Evolutionary conservation across 1,139 yeast genomes (phyloP), one percentile per base, ranked within the genome.

Genomic region (Geotrichum citri-aurantii): DNA sequence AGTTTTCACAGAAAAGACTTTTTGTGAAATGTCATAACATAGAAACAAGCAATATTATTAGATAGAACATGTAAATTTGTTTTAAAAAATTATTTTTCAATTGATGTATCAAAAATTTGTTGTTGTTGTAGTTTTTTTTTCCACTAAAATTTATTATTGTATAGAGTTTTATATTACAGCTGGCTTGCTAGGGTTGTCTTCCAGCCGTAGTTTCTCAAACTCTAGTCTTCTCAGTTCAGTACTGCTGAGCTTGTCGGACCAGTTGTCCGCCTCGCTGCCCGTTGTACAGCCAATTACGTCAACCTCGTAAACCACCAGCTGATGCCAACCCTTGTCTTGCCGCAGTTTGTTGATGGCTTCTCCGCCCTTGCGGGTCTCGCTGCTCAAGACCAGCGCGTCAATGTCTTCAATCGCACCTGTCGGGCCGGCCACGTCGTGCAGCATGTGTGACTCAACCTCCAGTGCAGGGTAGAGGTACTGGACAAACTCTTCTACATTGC

Each of bases 401-500:
- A 95, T 89, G 48, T 84, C 85, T 24, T 79, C 78, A 2, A 88
- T 78, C n/a, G 80, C 79, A 0, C 92, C 96, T 0, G 99, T 91
- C 1, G 99, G 99, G 0, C 99, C 99, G 73, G 95, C 91, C 0
- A 92, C 81, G 70, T 95, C 99, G 61, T 83, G 81, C 48, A 95
- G 84, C 66, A 86, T 83, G 57, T 79, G 81, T 24, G 81, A 70
- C 29, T 80, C 79, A 2, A 80, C 68, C 0, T 64, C 60, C 11
- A 84, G 70, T 0, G 68, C 65, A 1, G 86, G 82, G 54, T 75
- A 75, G 24, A 85, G 70, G 44, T 76, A 67, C 2, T 72, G 65
- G 11, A 90, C 61, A 66, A 88, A 89, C 0, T 67, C 58, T 1
- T 70, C 64, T 0, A 87, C 88, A 1, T 70, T 68, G 1, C 68